Conservation (phyloP, 495 filamentous ascomycete genomes). For the Penicillium longicatenatum region DNA sequence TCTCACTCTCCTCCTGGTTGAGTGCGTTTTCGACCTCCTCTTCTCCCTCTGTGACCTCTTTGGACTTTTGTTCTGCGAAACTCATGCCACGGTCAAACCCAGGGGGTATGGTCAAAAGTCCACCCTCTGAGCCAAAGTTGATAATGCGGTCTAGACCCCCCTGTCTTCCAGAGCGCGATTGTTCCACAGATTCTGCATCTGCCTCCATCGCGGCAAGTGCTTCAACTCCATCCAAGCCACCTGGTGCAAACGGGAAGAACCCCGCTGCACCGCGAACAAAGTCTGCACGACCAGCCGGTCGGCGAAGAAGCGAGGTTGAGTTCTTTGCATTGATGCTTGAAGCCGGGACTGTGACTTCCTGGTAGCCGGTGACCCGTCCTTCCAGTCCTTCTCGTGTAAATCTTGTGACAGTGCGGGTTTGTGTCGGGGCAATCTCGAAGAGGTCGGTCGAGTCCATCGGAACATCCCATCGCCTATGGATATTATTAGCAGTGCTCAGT, state of each 20-base stretch:
- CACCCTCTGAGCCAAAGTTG: constrained; percentile 72
- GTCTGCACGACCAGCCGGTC: constrained; percentile 84
- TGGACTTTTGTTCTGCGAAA: constrained; percentile 63
- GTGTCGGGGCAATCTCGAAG: constrained; percentile 85
- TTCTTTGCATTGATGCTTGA: constrained; percentile 93
- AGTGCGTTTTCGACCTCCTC: constrained; percentile 75
- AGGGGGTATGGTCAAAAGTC: constrained; percentile 79
- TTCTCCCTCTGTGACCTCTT: constrained; percentile 57
- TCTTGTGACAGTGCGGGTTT: constrained; percentile 87
- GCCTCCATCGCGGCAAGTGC: constrained; percentile 76
- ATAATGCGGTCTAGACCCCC: constrained; percentile 74
- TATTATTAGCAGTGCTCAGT: background rate
- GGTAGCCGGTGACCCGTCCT: constrained; percentile 90
- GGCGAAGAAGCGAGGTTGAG: constrained; percentile 85
- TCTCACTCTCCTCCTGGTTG: constrained; percentile 60
- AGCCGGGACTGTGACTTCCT: constrained; percentile 90
- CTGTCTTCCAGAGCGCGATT: constrained; percentile 47
- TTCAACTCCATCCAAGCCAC: constrained; percentile 86
- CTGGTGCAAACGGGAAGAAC: constrained; percentile 94
- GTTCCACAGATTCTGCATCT: constrained; percentile 48
- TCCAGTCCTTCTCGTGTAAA: constrained; percentile 92
- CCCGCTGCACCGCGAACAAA: constrained; percentile 95
- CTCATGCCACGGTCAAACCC: constrained; percentile 80
- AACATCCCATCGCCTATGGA: constrained; percentile 73
- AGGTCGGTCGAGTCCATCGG: constrained; percentile 74